phyloP scores from a whole-genome alignment of 371 early-diverging fungal genomes.

The Blakeslea trispora region DNA sequence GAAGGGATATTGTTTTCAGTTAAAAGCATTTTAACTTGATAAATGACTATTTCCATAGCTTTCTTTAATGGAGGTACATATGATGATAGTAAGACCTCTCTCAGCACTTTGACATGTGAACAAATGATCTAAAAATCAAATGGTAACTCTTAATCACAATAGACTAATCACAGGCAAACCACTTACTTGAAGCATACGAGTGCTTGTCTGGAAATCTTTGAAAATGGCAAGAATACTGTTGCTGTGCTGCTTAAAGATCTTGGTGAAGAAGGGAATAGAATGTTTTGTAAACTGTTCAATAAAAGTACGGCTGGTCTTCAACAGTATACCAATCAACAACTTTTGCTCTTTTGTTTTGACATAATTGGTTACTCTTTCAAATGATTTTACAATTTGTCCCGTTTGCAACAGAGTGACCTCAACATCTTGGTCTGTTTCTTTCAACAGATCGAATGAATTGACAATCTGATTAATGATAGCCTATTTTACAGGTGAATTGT shows the following conservation, averaged over 20 bases:
- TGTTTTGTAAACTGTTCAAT: conserved; percentile 68
- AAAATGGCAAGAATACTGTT: conserved; percentile 53
- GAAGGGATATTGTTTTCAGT: conserved; percentile 66
- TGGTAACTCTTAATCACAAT: not conserved
- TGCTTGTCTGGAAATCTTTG: conserved; percentile 57
- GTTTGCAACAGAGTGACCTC: conserved; percentile 42
- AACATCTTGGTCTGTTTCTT: conserved; percentile 35
- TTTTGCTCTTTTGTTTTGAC: conserved; percentile 60
- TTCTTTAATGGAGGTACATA: conserved; percentile 75
- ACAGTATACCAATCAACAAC: conserved; percentile 46
- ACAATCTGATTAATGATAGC: conserved; percentile 58
- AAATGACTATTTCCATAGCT: conserved; percentile 74
- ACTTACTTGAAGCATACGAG: conserved; percentile 60
- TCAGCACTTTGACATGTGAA: conserved; percentile 74
- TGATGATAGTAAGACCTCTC: conserved; percentile 59
- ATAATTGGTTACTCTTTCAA: conserved; percentile 53
- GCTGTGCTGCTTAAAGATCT: conserved; percentile 57
- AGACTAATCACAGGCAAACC: not conserved
- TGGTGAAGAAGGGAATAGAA: conserved; percentile 68
- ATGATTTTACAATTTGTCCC: conserved; percentile 50
- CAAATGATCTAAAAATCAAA: conserved; percentile 62
- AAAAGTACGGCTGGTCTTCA: conserved; percentile 60
- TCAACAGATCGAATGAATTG: conserved; percentile 38
- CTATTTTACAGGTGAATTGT: no score
- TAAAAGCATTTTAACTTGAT: conserved; percentile 75